Conservation (phyloP, 345 rosid genomes). For the Linum lewisii region DNA sequence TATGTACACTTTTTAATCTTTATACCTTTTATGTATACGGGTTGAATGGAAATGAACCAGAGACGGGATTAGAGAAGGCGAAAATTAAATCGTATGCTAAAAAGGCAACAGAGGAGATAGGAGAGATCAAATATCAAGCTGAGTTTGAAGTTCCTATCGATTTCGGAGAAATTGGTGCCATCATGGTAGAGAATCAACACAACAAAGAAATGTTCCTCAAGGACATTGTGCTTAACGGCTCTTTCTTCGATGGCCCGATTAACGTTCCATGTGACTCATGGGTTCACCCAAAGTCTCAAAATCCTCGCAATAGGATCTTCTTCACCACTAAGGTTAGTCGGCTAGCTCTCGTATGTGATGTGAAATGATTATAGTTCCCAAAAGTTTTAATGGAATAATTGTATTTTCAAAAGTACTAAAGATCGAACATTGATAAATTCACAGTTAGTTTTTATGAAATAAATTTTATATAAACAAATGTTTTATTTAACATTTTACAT, state of each 20-base stretch:
- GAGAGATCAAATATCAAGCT: slow-evolving; percentile 9
- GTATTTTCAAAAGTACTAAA: too few relatives aligned
- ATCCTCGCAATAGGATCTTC: slow-evolving; percentile 13
- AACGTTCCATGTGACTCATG: slow-evolving; percentile 14
- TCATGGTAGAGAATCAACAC: slow-evolving; percentile 14
- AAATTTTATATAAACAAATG: too few relatives aligned
- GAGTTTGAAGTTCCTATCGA: slow-evolving; percentile 13
- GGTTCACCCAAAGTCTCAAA: slow-evolving; percentile 14
- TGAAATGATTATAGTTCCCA: too few relatives aligned
- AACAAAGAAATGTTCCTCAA: slow-evolving; percentile 12
- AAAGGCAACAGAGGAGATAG: not conserved
- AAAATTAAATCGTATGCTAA: slow-evolving; percentile 12
- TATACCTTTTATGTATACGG: not conserved
- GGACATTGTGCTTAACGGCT: slow-evolving; percentile 13
- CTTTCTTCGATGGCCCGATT: slow-evolving; percentile 3
- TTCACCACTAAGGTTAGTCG: slow-evolving; percentile 16
- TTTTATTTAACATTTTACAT: too few relatives aligned
- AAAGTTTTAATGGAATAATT: too few relatives aligned
- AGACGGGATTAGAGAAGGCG: slow-evolving; percentile 14
- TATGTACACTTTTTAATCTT: not conserved
- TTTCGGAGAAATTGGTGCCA: slow-evolving; percentile 19
- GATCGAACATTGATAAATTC: too few relatives aligned
- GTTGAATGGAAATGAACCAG: not conserved
- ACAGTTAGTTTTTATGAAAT: too few relatives aligned
- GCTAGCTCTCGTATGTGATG: too few relatives aligned